Evolutionary conservation across 768 basidiomycete genomes (phyloP).

Genomic region (Xerocomellus chrysenteron): DNA sequence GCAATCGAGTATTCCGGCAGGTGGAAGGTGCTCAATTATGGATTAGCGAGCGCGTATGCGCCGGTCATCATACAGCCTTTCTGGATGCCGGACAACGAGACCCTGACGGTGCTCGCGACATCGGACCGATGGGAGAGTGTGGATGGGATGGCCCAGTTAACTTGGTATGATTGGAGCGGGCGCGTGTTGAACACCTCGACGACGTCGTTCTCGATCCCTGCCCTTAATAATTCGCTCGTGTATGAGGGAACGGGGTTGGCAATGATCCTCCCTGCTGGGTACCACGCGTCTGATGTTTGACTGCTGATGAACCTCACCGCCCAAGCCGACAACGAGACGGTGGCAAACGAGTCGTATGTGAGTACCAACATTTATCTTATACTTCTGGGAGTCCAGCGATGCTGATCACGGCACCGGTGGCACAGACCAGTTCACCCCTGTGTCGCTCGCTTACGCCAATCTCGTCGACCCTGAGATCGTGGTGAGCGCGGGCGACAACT

Average conservation of each 20-base stretch:
- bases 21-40: slow-evolving; percentile 61
- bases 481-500: slow-evolving; percentile 30
- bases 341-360: slow-evolving; percentile 55
- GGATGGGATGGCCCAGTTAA: slow-evolving; percentile 45
- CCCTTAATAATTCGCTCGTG: slow-evolving; percentile 50
- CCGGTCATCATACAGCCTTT: slow-evolving; percentile 55
- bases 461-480: slow-evolving; percentile 51
- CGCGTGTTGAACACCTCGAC: slow-evolving; percentile 37
- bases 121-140: slow-evolving; percentile 52
- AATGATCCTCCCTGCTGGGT: slow-evolving; percentile 45
- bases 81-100: slow-evolving; percentile 50
- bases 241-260: slow-evolving; percentile 40
- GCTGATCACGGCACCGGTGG: not conserved
- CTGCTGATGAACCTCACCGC: slow-evolving; percentile 52
- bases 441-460: slow-evolving; percentile 44
- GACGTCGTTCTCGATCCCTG: slow-evolving; percentile 43
- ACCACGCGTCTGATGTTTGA: slow-evolving; percentile 46
- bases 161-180: slow-evolving; percentile 60
- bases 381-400: too few species aligned
- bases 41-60: slow-evolving; percentile 42
- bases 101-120: slow-evolving; percentile 48
- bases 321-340: slow-evolving; percentile 37
- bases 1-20: slow-evolving; percentile 56
- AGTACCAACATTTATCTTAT: slow-evolving; percentile 16
- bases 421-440: slow-evolving; percentile 47